Evolutionary conservation across 2,329 filamentous ascomycete species (phyloP).

Genomic region (Aspergillus fructus): DNA sequence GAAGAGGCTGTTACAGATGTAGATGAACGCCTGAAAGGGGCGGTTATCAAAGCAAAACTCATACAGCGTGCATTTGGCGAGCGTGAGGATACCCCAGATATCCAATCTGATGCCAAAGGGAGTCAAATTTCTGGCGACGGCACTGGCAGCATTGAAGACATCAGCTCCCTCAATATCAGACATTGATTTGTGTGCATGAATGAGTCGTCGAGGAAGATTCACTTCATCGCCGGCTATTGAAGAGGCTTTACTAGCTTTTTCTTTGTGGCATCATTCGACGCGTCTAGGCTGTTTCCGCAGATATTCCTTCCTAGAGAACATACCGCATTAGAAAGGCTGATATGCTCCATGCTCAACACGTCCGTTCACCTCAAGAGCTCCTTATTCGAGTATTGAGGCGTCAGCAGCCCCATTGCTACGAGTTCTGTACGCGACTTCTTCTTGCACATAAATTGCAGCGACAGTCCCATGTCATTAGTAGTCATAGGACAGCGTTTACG

Average conservation of each 20-base stretch:
- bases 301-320: neutral
- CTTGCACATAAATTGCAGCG: neutral
- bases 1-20: conserved; percentile 90
- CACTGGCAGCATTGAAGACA: conserved; percentile 49
- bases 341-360: neutral
- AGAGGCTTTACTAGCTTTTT: neutral
- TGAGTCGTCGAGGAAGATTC: no score
- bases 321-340: neutral
- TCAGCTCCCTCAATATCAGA: conserved; percentile 42
- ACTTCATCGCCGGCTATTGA: neutral
- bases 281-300: neutral
- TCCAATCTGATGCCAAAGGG: conserved; percentile 30
- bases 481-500: neutral
- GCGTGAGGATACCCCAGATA: conserved; percentile 30
- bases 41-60: conserved; percentile 79
- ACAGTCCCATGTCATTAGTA: neutral
- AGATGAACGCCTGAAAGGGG: conserved; percentile 82
- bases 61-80: conserved; percentile 70
- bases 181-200: conserved; percentile 25
- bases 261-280: neutral
- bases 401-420: neutral
- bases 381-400: neutral
- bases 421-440: neutral
- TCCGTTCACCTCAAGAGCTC: neutral
- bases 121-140: conserved; percentile 32